A percentile compares a stretch with the other conserved stretches of the same genome.
Conservation (phyloP, 805 yeast species). For the Scheffersomyces coipomensis region DNA sequence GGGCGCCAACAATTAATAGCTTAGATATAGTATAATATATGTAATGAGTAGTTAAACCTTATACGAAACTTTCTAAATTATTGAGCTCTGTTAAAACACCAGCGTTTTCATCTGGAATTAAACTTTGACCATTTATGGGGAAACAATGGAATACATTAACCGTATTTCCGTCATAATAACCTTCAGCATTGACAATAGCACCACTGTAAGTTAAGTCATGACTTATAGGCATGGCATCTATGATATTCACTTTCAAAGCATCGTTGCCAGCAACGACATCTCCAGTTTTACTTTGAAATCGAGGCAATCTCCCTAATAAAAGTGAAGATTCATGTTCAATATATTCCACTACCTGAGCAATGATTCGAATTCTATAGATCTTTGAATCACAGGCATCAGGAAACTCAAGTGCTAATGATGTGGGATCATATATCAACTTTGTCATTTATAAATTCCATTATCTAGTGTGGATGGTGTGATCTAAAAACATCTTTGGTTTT, state of each 20-base stretch:
- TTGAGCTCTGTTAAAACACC: constrained; percentile 16
- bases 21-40: too few relatives aligned
- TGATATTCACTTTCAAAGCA: constrained; percentile 6
- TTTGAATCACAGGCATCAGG: constrained; percentile 21
- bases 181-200: constrained; percentile 25
- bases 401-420: constrained; percentile 13
- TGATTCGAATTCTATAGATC: constrained; percentile 20
- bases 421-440: constrained; percentile 26
- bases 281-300: neutral
- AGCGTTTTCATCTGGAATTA: constrained; percentile 5
- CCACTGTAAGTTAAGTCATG: constrained; percentile 16
- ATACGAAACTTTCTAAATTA: constrained; percentile 6
- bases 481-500: neutral
- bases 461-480: neutral
- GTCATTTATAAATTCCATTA: constrained; percentile 21
- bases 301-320: constrained; percentile 7
- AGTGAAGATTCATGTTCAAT: constrained; percentile 9
- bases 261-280: neutral
- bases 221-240: constrained; percentile 7
- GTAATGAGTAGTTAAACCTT: neutral
- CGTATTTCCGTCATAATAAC: constrained; percentile 26
- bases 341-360: constrained; percentile 27
- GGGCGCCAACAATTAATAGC: too few relatives aligned
- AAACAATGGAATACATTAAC: constrained; percentile 22
- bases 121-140: constrained; percentile 11